Conservation (phyloP, 2,329 filamentous ascomycete genomes). For the Rhynchosporium agropyri region DNA sequence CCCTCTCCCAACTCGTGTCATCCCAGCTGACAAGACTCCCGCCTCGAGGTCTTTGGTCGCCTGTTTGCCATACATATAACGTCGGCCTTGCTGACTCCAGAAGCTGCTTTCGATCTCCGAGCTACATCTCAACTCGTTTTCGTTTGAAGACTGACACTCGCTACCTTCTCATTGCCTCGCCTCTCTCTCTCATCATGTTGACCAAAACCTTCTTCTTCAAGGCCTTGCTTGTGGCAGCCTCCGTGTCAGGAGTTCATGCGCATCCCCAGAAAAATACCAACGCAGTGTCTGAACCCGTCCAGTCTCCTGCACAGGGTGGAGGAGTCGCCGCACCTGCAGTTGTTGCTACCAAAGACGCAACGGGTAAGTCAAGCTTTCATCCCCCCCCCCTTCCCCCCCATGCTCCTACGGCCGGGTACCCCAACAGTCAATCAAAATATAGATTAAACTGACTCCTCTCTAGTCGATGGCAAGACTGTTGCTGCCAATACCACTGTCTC, state of each 20-base stretch:
- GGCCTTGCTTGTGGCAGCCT: constrained; percentile 18
- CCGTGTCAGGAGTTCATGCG: constrained; percentile 19
- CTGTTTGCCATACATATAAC: constrained; percentile 8
- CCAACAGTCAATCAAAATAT: neutral
- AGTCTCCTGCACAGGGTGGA: constrained; percentile 8
- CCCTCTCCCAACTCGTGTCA: constrained; percentile 6
- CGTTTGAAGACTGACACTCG: constrained; percentile 4
- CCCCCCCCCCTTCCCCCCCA: too few relatives aligned
- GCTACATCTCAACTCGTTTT: constrained; percentile 11
- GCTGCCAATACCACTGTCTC: constrained; percentile 30
- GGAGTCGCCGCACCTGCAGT: constrained; percentile 17
- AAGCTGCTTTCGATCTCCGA: neutral
- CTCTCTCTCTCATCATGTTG: constrained; percentile 23
- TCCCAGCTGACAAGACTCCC: constrained; percentile 7
- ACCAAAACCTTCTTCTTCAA: constrained; percentile 21
- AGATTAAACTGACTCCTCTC: constrained; percentile 5
- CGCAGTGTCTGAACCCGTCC: constrained; percentile 8
- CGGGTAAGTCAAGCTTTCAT: constrained; percentile 7
- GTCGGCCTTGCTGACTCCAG: neutral
- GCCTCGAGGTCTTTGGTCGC: neutral
- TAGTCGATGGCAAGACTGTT: constrained; percentile 27
- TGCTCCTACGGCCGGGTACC: too few relatives aligned
- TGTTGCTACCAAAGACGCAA: constrained; percentile 21
- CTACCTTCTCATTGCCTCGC: neutral
- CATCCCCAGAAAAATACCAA: constrained; percentile 1